Conservation (phyloP, 805 yeast genomes). For the Kluyveromyces lactis region DNA sequence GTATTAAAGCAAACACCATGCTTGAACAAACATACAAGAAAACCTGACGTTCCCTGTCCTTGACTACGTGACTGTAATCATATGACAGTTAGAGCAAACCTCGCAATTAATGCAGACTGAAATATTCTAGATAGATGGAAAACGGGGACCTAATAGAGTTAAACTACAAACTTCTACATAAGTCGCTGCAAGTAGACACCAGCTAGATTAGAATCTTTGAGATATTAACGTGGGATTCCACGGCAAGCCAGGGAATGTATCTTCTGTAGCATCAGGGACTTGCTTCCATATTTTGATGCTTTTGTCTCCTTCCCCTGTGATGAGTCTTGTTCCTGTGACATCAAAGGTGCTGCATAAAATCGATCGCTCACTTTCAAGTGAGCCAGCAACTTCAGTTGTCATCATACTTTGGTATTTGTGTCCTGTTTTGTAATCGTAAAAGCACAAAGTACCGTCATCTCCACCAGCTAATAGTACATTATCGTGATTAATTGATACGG, state of each 20-base stretch:
- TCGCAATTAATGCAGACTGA: no score
- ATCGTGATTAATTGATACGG: constrained; percentile 51
- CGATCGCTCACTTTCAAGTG: constrained; percentile 56
- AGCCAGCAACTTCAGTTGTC: constrained; percentile 61
- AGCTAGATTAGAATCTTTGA: constrained; percentile 24
- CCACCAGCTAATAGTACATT: constrained; percentile 73
- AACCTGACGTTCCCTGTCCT: no score
- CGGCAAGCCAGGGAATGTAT: constrained; percentile 22
- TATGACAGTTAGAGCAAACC: no score
- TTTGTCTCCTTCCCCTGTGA: constrained; percentile 90
- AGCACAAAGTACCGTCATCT: constrained; percentile 70
- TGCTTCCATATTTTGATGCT: constrained; percentile 70
- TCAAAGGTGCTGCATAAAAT: constrained; percentile 70
- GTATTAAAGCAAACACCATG: no score
- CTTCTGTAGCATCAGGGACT: constrained; percentile 27
- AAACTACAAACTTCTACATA: no score
- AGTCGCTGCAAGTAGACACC: no score
- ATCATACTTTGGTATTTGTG: constrained; percentile 44
- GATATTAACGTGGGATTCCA: constrained; percentile 26
- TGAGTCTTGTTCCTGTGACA: constrained; percentile 65
- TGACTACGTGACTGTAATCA: no score
- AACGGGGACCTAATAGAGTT: no score
- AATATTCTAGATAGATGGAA: no score
- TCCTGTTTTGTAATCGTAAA: constrained; percentile 74
- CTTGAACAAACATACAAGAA: no score